Percentiles rank a stretch among this genome's conserved stretches.
phyloP scores from a whole-genome alignment of 139 green algal genomes.

The Protoeuglena noctilucae region DNA sequence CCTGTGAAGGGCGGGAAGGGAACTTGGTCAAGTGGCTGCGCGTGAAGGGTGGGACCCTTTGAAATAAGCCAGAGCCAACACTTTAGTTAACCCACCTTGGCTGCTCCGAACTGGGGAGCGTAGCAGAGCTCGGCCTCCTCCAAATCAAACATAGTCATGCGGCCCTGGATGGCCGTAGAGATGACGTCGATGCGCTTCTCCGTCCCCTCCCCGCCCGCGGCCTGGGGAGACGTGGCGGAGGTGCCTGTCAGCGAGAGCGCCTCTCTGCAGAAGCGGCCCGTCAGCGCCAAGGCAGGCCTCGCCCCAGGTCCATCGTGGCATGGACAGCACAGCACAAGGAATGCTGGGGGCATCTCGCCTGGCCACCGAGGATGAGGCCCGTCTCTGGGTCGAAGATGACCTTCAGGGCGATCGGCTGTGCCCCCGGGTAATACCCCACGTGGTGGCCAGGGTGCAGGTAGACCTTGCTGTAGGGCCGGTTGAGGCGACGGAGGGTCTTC shows the following conservation, averaged over 20 bases:
- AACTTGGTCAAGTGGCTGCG: no score
- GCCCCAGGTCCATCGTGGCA: no score
- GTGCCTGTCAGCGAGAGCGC: no score
- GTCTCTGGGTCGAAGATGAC: conserved; percentile 23
- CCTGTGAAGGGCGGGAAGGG: no score
- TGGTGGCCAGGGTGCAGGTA: conserved; percentile 15
- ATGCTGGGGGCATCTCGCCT: no score
- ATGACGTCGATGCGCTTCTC: conserved; percentile 39
- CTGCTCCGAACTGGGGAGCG: conserved; percentile 32
- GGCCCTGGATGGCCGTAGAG: conserved; percentile 12
- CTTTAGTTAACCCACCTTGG: no score
- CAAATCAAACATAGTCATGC: conserved; percentile 20
- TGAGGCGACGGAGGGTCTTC: conserved; percentile 20
- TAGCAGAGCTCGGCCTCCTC: conserved; percentile 42
- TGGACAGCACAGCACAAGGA: no score
- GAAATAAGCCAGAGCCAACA: no score
- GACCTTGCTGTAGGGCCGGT: conserved; percentile 14
- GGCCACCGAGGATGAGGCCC: conserved; percentile 25
- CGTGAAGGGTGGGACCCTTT: no score
- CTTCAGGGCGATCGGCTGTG: conserved; percentile 28
- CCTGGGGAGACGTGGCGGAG: no score
- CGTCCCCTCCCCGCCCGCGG: conserved; percentile 21
- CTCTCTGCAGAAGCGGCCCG: no score
- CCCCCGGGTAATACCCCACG: conserved; percentile 36
- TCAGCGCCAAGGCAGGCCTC: no score